Evolutionary conservation across 495 filamentous ascomycete species (phyloP).

Genomic region (Lepraria neglecta): DNA sequence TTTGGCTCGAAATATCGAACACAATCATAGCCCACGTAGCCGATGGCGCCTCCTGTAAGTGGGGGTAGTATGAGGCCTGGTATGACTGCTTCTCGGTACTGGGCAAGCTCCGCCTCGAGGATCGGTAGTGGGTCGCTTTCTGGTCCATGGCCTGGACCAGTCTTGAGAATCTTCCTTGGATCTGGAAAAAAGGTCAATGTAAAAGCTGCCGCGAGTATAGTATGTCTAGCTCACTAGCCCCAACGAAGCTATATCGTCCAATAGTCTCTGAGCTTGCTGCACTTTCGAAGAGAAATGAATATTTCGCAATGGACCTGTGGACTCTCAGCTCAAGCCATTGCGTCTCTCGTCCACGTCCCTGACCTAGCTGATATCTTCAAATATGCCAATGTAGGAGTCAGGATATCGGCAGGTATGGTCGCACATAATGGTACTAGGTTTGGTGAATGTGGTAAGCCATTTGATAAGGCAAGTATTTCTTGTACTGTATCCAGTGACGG

Average conservation of each 20-base stretch:
- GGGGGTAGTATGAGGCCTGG: conserved; percentile 76
- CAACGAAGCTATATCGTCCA: conserved; percentile 90
- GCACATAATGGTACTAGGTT: conserved; percentile 83
- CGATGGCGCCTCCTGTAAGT: conserved; percentile 84
- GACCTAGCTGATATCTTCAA: conserved; percentile 74
- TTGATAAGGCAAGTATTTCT: conserved; percentile 48
- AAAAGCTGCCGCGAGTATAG: neutral
- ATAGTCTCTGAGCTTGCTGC: conserved; percentile 86
- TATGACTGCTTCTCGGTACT: conserved; percentile 69
- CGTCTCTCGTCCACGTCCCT: conserved; percentile 31
- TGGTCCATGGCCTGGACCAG: conserved; percentile 78
- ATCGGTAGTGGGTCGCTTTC: conserved; percentile 74
- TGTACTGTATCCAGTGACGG: conserved; percentile 49
- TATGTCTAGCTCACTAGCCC: conserved; percentile 53
- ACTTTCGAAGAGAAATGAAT: conserved; percentile 83
- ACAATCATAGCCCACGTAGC: conserved; percentile 96
- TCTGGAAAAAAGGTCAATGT: conserved; percentile 38
- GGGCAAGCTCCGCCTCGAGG: conserved; percentile 70
- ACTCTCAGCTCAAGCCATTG: neutral
- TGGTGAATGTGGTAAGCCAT: conserved; percentile 51
- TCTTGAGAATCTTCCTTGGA: conserved; percentile 78
- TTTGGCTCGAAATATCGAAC: conserved; percentile 95
- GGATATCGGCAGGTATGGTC: conserved; percentile 79
- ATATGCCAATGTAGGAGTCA: conserved; percentile 88
- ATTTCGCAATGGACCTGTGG: conserved; percentile 17